These are phyloP conservation scores for Paecilomyces sp. DNA, from an alignment of 2,329 filamentous ascomycete species.

Conservation along the genomic window DNA sequence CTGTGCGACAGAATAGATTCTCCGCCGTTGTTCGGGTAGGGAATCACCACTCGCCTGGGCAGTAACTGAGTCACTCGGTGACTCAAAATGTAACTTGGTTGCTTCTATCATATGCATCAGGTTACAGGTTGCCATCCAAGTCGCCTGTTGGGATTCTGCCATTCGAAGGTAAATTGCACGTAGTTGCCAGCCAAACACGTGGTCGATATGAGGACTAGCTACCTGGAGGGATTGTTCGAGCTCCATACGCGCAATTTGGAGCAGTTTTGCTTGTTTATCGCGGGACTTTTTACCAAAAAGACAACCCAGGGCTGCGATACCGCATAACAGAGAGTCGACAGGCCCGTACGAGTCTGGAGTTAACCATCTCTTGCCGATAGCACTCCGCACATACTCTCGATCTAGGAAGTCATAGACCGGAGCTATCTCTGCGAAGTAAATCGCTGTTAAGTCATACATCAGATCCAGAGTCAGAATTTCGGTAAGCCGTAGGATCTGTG, in stretches of 20 bases:
- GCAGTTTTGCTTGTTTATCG: not conserved
- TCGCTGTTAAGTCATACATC: not conserved
- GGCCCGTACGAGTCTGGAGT: not conserved
- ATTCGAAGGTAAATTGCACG: conserved; percentile 43
- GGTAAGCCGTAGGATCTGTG: not conserved
- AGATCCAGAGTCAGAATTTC: conserved; percentile 1
- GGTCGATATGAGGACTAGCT: conserved; percentile 3
- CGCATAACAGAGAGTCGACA: conserved; percentile 5
- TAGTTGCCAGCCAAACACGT: conserved; percentile 35
- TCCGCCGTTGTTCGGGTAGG: conserved; percentile 2
- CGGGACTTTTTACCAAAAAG: not conserved
- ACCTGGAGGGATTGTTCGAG: conserved; percentile 1
- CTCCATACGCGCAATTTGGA: conserved; percentile 2
- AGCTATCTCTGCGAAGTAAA: conserved; percentile 3
- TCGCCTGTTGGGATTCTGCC: conserved; percentile 41
- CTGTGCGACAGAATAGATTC: conserved; percentile 7
- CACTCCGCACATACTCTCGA: not conserved
- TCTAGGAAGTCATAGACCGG: conserved; percentile 10
- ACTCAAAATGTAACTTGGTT: conserved; percentile 14
- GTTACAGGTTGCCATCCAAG: conserved; percentile 48
- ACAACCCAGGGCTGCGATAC: conserved; percentile 10
- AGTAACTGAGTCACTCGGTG: not conserved
- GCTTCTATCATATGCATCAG: conserved; percentile 50
- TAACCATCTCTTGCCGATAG: not conserved
- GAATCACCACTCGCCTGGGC: not conserved